Evolutionary conservation across 2,329 filamentous ascomycete genomes (phyloP).

Genomic region (Fusarium equiseti): DNA sequence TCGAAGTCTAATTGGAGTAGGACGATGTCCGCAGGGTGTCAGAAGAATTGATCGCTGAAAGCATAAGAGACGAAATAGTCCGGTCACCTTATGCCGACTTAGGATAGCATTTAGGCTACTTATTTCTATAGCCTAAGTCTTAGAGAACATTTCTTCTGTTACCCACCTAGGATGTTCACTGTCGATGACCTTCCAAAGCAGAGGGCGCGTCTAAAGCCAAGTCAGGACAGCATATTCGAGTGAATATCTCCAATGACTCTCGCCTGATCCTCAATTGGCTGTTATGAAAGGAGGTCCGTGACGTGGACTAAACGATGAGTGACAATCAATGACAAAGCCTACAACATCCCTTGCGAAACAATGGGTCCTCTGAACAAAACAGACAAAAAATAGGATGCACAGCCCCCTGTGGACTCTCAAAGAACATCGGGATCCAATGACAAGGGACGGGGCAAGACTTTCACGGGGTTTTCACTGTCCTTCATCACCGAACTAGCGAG

Average conservation of each 20-base stretch:
- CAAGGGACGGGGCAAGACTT: slow-evolving; percentile 2
- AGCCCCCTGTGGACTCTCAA: slow-evolving; percentile 26
- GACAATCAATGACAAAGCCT: slow-evolving; percentile 30
- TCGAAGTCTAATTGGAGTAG: slow-evolving; percentile 20
- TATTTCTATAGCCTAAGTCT: no score
- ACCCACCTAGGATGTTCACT: neutral
- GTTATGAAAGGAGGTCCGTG: slow-evolving; percentile 40
- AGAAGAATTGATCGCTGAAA: no score
- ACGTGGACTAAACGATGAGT: slow-evolving; percentile 41
- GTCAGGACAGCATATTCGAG: neutral
- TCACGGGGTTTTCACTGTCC: slow-evolving; percentile 3
- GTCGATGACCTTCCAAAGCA: neutral
- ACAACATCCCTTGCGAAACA: slow-evolving; percentile 34
- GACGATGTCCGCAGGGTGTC: neutral
- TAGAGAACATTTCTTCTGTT: no score
- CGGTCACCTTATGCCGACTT: no score
- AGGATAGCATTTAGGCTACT: no score
- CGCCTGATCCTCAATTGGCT: slow-evolving; percentile 32
- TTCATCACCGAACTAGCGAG: slow-evolving; percentile 12
- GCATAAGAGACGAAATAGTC: no score
- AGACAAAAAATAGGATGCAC: slow-evolving; percentile 32
- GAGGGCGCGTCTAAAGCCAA: slow-evolving; percentile 9
- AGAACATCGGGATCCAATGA: slow-evolving; percentile 28
- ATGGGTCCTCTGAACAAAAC: slow-evolving; percentile 13
- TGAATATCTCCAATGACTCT: slow-evolving; percentile 40